These are phyloP conservation scores for Penicillium hesseltinei DNA, from an alignment of 2,329 filamentous ascomycete species.

Conservation along the genomic window DNA sequence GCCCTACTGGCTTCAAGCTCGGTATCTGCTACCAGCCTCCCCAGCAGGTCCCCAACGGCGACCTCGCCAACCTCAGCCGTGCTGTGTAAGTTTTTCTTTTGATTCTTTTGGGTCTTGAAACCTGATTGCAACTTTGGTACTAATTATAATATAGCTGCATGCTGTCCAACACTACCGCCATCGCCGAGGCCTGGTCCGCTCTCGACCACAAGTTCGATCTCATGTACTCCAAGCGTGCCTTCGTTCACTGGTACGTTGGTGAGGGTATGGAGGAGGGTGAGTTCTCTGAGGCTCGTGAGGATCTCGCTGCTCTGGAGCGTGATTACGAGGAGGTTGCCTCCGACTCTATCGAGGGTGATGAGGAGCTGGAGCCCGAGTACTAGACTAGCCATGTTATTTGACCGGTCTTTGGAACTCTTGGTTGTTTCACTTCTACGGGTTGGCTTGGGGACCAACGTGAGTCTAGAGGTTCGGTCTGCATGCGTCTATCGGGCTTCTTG, in stretches of 20 bases:
- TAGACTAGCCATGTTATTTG: slow-evolving; percentile 50
- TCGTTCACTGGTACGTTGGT: slow-evolving; percentile 99
- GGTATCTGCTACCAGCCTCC: slow-evolving; percentile 99
- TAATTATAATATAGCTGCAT: slow-evolving; percentile 68
- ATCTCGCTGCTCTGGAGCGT: slow-evolving; percentile 93
- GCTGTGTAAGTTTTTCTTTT: slow-evolving; percentile 71
- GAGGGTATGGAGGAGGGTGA: slow-evolving; percentile 99
- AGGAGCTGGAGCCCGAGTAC: slow-evolving; percentile 88
- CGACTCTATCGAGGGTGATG: slow-evolving; percentile 77
- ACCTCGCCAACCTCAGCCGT: slow-evolving; percentile 95
- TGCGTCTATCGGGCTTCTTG: slow-evolving; percentile 30
- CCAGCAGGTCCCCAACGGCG: slow-evolving; percentile 92
- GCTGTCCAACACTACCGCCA: slow-evolving; percentile 91
- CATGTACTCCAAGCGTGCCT: slow-evolving; percentile 99
- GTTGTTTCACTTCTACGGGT: slow-evolving; percentile 21
- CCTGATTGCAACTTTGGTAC: slow-evolving; percentile 15
- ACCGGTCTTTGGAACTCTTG: slow-evolving; percentile 18
- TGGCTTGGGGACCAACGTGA: slow-evolving; percentile 26
- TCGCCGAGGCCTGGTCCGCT: slow-evolving; percentile 95
- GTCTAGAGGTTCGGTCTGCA: slow-evolving; percentile 24
- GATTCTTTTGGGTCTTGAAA: slow-evolving; percentile 3
- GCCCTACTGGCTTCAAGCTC: slow-evolving; percentile 99
- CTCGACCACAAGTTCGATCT: slow-evolving; percentile 98
- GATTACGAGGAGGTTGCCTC: slow-evolving; percentile 99
- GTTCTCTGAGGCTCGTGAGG: slow-evolving; percentile 98